Evolutionary conservation across 2,329 filamentous ascomycete genomes (phyloP), one percentile per base, ranked within the genome.

Genomic region (Fusarium udum): DNA sequence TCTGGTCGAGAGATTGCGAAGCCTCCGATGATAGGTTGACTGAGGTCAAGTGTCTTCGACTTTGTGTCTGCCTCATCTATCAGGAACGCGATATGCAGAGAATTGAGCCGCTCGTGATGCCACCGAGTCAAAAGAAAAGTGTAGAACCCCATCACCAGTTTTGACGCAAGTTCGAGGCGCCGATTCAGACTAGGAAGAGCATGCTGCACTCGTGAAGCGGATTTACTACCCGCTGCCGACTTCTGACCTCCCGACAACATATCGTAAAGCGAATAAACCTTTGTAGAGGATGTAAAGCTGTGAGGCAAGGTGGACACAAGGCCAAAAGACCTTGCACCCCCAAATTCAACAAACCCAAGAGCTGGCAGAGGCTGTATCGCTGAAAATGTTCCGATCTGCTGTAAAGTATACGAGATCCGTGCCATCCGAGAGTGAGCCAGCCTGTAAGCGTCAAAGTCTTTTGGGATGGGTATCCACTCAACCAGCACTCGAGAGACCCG

Each of bases 91-190:
- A 66, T 43, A 1, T 66, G 59, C 6, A 66, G 28, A 16, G 60
- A 66, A 26, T 52, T 64, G 18, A 66, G 43, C 3, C 49, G 49
- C 18, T 66, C 63, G 2, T 64, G 63, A 40, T 66, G 60, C 59
- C 60, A 66, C 2, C 42, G 28, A 1, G 63, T 64, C 2, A 66
- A 16, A 0, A 66, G 36, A 18, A 66, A 66, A 0, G 60, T 64
- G 7, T 66, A 57, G 6, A 66, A 57, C 0, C 59, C 63, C 49
- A 57, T 64, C 0, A 42, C 59, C 2, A 66, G 3, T 0, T 28
- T 64, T 0, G 59, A 56, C 1, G 59, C 63, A 1, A 64, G 8
- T 4, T 64, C 40, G 0, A 64, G 31, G 0, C 63, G 59, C 9
- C 39, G 49, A 0, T 66, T 66, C 4, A 66, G 1, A 12, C 20